Conservation (phyloP, 2,329 filamentous ascomycete genomes). For the Gyromitra esculenta region DNA sequence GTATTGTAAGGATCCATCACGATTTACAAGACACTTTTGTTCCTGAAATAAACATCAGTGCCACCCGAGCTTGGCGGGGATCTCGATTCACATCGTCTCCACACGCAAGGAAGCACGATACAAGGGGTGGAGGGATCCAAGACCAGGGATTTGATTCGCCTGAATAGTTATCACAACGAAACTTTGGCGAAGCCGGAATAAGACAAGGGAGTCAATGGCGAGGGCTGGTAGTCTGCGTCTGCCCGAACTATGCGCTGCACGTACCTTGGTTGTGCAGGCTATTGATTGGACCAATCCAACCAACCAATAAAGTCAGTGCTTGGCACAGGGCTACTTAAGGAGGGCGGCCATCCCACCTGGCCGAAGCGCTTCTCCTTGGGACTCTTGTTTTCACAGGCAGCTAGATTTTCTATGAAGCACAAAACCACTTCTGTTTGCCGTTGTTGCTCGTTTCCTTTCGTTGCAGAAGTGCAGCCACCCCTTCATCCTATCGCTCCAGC, state of each 20-base stretch:
- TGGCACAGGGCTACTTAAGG: conserved; percentile 50
- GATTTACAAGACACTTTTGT: no score
- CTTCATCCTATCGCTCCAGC: conserved; percentile 17
- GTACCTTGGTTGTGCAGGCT: conserved; percentile 8
- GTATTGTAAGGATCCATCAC: no score
- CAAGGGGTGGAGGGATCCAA: neutral
- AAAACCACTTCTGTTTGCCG: conserved; percentile 34
- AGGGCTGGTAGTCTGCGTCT: neutral
- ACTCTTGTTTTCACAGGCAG: conserved; percentile 39
- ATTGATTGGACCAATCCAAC: conserved; percentile 26
- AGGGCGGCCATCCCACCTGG: conserved; percentile 44
- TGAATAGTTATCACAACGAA: neutral
- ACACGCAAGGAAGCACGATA: neutral
- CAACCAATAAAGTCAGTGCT: conserved; percentile 47
- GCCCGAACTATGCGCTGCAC: conserved; percentile 26
- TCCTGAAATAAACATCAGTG: no score
- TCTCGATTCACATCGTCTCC: neutral
- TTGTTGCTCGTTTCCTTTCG: conserved; percentile 20
- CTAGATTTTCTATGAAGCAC: conserved; percentile 47
- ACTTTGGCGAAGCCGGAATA: neutral
- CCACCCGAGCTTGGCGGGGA: no score
- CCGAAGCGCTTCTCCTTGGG: conserved; percentile 42
- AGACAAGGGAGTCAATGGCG: conserved; percentile 11
- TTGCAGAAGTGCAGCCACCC: conserved; percentile 27
- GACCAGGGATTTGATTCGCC: neutral